Base-by-base conservation (phyloP, 345 rosid species). In the Syzygium grande region DNA sequence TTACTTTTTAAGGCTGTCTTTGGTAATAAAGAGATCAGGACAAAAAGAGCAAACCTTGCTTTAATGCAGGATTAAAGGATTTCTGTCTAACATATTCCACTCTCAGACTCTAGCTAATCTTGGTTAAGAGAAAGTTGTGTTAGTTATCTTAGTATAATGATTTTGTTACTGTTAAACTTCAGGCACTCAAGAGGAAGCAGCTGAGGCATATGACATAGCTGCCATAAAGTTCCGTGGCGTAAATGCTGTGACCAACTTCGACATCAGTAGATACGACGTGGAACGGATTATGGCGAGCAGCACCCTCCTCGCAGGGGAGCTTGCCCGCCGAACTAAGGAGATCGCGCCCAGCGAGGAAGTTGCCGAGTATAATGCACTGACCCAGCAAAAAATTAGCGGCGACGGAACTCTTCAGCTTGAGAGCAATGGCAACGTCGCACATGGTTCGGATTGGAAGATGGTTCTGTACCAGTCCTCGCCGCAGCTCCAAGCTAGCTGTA, bases 111-210 rank as follows among this genome's bases (percentile, higher is more conserved):
- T 43, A 73, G 83, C 83, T 73, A 38, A 73, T 38, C 46, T 73
- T 73, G 2, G 80, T 86, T 59, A 29, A 9, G 27, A 38, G 29
- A 86, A 63, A 58, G 52, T 43, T 27, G 51, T 16, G 55, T 58
- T 61, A 14, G 38, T 51, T 68, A 9, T 78, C 51, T 34, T 17
- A 11, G n/a, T 51, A 38, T 46, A 15, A 46, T 23, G 19, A 51
- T 15, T 63, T 53, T 49, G 30, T 88, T 51, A 54, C 51, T 52
- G 13, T 49, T 27, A 5, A 68, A 34, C 84, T 51, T 34, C 89
- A 94, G 97, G 97, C 88, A 94, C 98, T 25, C 98, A 95, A 89
- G 98, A 95, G 91, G 98, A 95, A 91, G 98, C 98, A 19, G 98
- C 98, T 3, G 98, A 95, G 87, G 96, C 98, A 41, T 95, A 95